Conservation (phyloP, 2,329 filamentous ascomycete genomes). For the Lasiodiplodia hormozganensis region DNA sequence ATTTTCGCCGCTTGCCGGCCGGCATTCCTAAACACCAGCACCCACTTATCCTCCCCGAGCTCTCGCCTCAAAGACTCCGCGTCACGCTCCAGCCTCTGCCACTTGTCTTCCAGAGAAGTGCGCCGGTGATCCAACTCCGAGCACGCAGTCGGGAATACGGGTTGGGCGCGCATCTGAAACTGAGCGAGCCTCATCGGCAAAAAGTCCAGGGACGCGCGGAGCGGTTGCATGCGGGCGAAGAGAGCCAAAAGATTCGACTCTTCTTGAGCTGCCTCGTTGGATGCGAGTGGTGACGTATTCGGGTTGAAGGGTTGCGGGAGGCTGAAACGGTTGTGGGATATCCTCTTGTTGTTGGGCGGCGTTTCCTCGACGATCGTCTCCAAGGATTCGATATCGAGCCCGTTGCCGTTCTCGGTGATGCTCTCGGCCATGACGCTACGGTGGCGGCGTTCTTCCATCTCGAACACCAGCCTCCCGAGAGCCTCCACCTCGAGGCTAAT, state of each 20-base stretch:
- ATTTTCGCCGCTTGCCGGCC: slow-evolving; percentile 93
- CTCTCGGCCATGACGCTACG: slow-evolving; percentile 76
- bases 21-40: slow-evolving; percentile 92
- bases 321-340: slow-evolving; percentile 70
- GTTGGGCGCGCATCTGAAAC: slow-evolving; percentile 79
- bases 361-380: slow-evolving; percentile 93
- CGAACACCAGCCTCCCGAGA: slow-evolving; percentile 82
- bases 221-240: slow-evolving; percentile 93
- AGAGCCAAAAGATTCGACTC: slow-evolving; percentile 87
- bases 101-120: slow-evolving; percentile 78
- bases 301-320: slow-evolving; percentile 66
- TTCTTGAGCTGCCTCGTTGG: slow-evolving; percentile 69
- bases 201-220: slow-evolving; percentile 92
- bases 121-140: slow-evolving; percentile 83
- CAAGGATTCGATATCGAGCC: slow-evolving; percentile 82
- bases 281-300: slow-evolving; percentile 59
- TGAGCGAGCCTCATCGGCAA: slow-evolving; percentile 91
- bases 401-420: slow-evolving; percentile 53
- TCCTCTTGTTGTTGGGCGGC: slow-evolving; percentile 63
- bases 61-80: slow-evolving; percentile 89
- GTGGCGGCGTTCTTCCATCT: slow-evolving; percentile 96
- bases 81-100: slow-evolving; percentile 87
- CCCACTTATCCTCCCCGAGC: slow-evolving; percentile 93
- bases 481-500: slow-evolving; percentile 89
- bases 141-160: slow-evolving; percentile 86